These are phyloP conservation scores for Saccharomyces hybrid DNA, from an alignment of 1,139 yeast species.

Conservation along the genomic window DNA sequence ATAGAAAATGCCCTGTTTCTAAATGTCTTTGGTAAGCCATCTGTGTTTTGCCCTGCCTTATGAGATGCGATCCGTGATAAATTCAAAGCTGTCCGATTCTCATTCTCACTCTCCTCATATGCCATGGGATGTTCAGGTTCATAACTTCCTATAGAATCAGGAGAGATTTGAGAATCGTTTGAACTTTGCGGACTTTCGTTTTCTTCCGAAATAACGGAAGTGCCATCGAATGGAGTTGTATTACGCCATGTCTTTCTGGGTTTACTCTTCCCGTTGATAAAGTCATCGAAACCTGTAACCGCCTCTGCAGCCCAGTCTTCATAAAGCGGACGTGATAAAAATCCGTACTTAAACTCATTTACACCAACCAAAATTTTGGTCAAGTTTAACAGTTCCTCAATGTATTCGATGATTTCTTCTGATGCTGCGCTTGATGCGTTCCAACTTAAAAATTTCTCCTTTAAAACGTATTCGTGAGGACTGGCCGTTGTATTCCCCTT, in stretches of 20 bases:
- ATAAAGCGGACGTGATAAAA: slow-evolving; percentile 40
- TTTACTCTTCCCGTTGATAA: slow-evolving; percentile 14
- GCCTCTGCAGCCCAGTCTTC: slow-evolving; percentile 40
- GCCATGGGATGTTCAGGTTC: slow-evolving; percentile 2
- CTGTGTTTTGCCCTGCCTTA: slow-evolving; percentile 14
- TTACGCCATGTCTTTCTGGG: background rate
- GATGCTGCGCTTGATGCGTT: slow-evolving; percentile 44
- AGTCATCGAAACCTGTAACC: slow-evolving; percentile 28
- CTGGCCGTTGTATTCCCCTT: slow-evolving; percentile 1
- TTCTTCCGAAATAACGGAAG: slow-evolving; percentile 9
- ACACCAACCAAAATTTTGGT: slow-evolving; percentile 42
- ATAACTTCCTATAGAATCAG: slow-evolving; percentile 6
- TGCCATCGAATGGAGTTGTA: background rate
- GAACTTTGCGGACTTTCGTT: background rate
- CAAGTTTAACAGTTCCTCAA: slow-evolving; percentile 40
- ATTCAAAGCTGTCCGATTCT: slow-evolving; percentile 5
- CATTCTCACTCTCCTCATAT: background rate
- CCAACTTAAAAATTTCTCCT: slow-evolving; percentile 42
- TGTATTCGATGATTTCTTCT: slow-evolving; percentile 43
- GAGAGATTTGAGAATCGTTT: slow-evolving; percentile 6
- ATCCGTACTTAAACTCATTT: slow-evolving; percentile 43
- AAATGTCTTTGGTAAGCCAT: slow-evolving; percentile 26
- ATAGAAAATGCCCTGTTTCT: slow-evolving; percentile 33
- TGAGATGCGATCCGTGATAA: slow-evolving; percentile 29
- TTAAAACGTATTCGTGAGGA: slow-evolving; percentile 29